Evolutionary conservation across 164 flowering plant species (phyloP).

Genomic region (Vitis rupestris): DNA sequence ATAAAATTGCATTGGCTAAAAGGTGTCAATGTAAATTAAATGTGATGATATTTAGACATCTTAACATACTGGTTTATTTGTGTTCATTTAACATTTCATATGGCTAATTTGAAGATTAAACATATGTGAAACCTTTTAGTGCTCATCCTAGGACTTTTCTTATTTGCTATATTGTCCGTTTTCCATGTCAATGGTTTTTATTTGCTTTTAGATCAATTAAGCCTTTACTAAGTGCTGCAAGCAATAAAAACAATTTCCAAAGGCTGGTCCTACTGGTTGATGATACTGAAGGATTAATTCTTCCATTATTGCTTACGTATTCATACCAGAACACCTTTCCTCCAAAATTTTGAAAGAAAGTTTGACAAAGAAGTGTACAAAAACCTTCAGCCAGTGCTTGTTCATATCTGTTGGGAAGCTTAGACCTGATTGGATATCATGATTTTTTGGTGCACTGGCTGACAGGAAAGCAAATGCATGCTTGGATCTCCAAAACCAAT

Average conservation of each 20-base stretch:
- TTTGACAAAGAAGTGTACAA: neutral
- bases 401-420: slow-evolving; percentile 8
- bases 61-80: neutral
- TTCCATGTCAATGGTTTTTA: no score
- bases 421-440: slow-evolving; percentile 22
- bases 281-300: neutral
- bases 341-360: neutral
- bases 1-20: neutral
- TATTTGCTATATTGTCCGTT: no score
- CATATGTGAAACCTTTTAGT: no score
- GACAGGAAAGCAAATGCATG: slow-evolving; percentile 65
- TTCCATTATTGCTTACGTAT: neutral
- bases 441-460: slow-evolving; percentile 30
- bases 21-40: neutral
- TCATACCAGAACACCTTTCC: neutral
- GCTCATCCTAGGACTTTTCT: no score
- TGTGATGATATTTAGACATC: neutral
- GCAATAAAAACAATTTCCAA: neutral
- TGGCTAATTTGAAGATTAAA: neutral
- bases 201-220: no score
- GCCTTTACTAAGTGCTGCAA: neutral
- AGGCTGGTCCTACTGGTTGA: neutral
- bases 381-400: neutral
- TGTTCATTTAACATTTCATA: neutral
- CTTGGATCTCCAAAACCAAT: slow-evolving; percentile 44